Conservation (phyloP, 2,329 filamentous ascomycete genomes). For the Ophiostoma sp. region DNA sequence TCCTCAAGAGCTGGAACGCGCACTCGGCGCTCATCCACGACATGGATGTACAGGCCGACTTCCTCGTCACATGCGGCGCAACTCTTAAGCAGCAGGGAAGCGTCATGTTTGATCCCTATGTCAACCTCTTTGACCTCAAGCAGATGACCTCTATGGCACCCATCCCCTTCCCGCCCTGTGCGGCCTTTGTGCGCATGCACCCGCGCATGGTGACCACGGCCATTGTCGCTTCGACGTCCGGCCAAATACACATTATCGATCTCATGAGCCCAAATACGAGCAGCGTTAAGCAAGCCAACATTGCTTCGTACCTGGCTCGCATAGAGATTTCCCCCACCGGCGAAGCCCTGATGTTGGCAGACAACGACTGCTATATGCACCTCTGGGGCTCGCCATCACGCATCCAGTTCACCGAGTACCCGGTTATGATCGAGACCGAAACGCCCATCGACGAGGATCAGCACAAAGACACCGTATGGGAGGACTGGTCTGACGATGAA, state of each 20-base stretch:
- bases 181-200: conserved; percentile 93
- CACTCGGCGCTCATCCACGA: conserved; percentile 87
- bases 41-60: conserved; percentile 95
- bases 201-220: conserved; percentile 92
- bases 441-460: conserved; percentile 50
- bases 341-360: conserved; percentile 75
- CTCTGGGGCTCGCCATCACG: conserved; percentile 86
- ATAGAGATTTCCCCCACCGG: conserved; percentile 85
- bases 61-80: conserved; percentile 91
- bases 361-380: conserved; percentile 72
- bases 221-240: conserved; percentile 85
- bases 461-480: conserved; percentile 27
- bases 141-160: conserved; percentile 82
- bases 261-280: conserved; percentile 88
- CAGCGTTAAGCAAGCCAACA: conserved; percentile 76
- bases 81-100: conserved; percentile 71
- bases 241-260: conserved; percentile 93
- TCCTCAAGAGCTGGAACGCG: conserved; percentile 84
- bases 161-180: conserved; percentile 86
- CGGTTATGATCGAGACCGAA: conserved; percentile 71
- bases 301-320: conserved; percentile 66
- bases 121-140: conserved; percentile 94
- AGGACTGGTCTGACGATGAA: conserved; percentile 28
- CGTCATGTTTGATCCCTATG: conserved; percentile 83
- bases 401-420: conserved; percentile 78